A percentile compares a stretch with the other conserved stretches of the same genome.
Evolutionary conservation across 2,329 filamentous ascomycete species (phyloP).

Genomic region (Pestalotiopsis sp.): DNA sequence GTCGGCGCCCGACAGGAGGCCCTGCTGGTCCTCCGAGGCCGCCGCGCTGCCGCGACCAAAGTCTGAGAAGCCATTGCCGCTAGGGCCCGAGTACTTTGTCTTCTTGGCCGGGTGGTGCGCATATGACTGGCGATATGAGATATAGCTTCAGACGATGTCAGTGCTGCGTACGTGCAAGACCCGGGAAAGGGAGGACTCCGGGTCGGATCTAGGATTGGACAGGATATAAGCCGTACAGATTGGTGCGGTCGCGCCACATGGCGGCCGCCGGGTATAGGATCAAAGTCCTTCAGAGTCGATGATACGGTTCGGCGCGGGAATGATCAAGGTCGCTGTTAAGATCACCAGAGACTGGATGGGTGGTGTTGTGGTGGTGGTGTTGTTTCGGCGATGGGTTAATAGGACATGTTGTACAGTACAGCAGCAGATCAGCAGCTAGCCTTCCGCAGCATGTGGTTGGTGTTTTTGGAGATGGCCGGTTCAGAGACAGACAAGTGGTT

Average conservation of each 20-base stretch:
- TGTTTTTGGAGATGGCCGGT: background rate
- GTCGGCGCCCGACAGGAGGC: conserved; percentile 79
- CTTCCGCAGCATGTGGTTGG: background rate
- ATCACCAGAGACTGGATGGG: background rate
- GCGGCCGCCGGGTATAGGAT: conserved; percentile 52
- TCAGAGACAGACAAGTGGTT: background rate
- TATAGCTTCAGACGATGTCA: conserved; percentile 65
- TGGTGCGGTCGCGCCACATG: conserved; percentile 99
- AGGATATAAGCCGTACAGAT: conserved; percentile 67
- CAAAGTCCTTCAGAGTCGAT: conserved; percentile 26
- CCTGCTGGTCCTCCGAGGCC: conserved; percentile 61
- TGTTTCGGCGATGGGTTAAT: conserved; percentile 11
- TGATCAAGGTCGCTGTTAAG: background rate
- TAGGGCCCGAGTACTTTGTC: conserved; percentile 62
- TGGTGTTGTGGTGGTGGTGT: background rate
- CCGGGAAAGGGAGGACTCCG: background rate
- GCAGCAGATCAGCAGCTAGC: conserved; percentile 2
- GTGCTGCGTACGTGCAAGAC: conserved; percentile 8
- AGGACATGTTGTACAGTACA: conserved; percentile 16
- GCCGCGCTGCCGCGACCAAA: conserved; percentile 52
- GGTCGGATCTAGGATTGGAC: background rate
- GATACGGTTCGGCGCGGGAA: conserved; percentile 9
- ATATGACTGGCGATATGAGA: conserved; percentile 99
- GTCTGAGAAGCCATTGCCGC: conserved; percentile 62
- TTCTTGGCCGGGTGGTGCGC: conserved; percentile 91